Evolutionary conservation across 345 rosid species (phyloP), one percentile per base, ranked within the genome.

Genomic region (Alliaria petiolata): DNA sequence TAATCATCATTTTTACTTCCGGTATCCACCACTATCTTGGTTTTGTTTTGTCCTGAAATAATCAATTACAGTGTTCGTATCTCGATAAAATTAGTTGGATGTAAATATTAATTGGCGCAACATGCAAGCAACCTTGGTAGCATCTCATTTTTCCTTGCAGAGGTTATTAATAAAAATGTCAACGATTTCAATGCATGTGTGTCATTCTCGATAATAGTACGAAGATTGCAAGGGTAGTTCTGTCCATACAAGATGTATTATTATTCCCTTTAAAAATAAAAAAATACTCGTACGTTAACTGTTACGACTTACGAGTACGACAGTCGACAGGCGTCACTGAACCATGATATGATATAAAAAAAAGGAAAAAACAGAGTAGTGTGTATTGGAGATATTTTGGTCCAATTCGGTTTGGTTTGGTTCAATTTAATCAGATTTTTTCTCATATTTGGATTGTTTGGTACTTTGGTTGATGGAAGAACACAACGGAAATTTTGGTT

Each of bases 91-190:
- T 49, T n/a, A 28, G 15, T 59, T 38, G 51, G 31, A 36, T 46
- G 59, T 70, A 16, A 42, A 67, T 54, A 66, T 11, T 6, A 51
- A 62, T 42, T 52, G 45, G 53, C 51, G 52, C 54, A 28, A 14
- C 56, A 45, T 63, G 64, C 39, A 71, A 42, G 70, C 40, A 63
- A 72, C 56, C 45, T 39, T n/a, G n/a, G 33, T 10, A 36, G 38
- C 20, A 43, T 51, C 35, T 0, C 69, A 51, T 31, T 30, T 22
- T 36, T 63, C 5, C 55, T 34, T 33, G 69, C 54, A 53, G 38
- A 26, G 16, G 20, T 54, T 20, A 1, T 28, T 1, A 22, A 0
- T n/a, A n/a, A n/a, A n/a, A 16, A 17, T 40, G 65, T 63, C 76
- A 54, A 53, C 63, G 39, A 53, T 35, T 40, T 31, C 38, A 52